A percentile compares a stretch with the other conserved stretches of the same genome.
phyloP scores from a whole-genome alignment of 352 stramenopile species.

The Pythium sukuiense region DNA sequence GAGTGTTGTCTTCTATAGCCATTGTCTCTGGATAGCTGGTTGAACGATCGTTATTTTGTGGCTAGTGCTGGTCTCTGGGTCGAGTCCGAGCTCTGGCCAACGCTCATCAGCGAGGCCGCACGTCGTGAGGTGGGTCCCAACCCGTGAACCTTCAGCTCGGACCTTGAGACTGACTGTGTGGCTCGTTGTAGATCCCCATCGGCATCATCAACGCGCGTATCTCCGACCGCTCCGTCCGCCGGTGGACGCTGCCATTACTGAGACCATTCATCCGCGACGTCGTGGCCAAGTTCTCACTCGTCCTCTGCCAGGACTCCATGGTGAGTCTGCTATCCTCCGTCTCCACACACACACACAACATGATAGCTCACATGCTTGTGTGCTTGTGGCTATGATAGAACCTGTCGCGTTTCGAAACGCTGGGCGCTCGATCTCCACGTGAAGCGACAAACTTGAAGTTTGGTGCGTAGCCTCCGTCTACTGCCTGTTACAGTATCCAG shows the following conservation, averaged over 20 bases:
- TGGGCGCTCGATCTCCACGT: conserved; percentile 38
- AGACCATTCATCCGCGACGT: conserved; percentile 21
- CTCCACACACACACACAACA: too few relatives aligned
- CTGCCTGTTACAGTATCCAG: background rate
- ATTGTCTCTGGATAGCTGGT: too few relatives aligned
- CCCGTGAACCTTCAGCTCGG: background rate
- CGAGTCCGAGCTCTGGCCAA: conserved; percentile 84
- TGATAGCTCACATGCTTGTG: background rate
- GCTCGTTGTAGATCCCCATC: conserved; percentile 41
- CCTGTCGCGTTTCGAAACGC: conserved; percentile 37
- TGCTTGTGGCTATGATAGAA: conserved; percentile 47
- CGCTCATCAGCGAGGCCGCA: conserved; percentile 53
- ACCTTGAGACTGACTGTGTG: background rate
- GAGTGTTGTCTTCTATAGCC: conserved; percentile 11
- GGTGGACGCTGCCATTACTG: conserved; percentile 48
- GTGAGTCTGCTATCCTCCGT: conserved; percentile 19
- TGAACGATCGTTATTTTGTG: background rate
- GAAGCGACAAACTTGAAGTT: conserved; percentile 71
- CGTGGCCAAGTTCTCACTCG: conserved; percentile 42
- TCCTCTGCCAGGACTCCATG: conserved; percentile 60
- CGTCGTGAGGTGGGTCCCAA: conserved; percentile 31
- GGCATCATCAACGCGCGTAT: conserved; percentile 69
- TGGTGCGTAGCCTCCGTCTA: conserved; percentile 27
- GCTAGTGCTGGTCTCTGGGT: conserved; percentile 63
- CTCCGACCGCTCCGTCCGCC: conserved; percentile 44